phyloP scores from a whole-genome alignment of 2,329 filamentous ascomycete species.

The Pestalotiopsis sp. region DNA sequence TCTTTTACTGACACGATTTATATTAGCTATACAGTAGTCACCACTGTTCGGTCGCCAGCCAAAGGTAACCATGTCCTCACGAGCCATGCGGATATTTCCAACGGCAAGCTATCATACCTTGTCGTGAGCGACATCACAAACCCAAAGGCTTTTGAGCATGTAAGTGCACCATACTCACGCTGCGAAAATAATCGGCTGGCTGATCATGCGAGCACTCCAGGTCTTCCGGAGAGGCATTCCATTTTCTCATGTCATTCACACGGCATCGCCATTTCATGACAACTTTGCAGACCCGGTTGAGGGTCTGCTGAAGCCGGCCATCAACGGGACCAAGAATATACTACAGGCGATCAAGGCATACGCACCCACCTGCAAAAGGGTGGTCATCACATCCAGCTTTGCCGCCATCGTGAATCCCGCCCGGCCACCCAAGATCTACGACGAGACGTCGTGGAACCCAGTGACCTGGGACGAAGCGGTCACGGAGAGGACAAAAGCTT shows the following conservation, averaged over 20 bases:
- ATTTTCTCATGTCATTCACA: neutral
- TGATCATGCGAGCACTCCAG: neutral
- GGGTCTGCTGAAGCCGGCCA: neutral
- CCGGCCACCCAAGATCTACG: neutral
- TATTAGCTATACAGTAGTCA: conserved; percentile 1
- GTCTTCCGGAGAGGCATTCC: neutral
- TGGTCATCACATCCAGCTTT: neutral
- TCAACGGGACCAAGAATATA: neutral
- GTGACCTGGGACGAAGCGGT: neutral
- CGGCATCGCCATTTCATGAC: conserved; percentile 1
- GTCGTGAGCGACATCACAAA: neutral
- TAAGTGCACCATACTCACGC: neutral
- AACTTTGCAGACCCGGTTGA: neutral
- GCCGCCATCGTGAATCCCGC: neutral
- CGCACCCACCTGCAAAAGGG: neutral
- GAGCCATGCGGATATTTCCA: neutral
- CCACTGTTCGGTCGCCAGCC: neutral
- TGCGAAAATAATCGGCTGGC: neutral
- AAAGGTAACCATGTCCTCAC: neutral
- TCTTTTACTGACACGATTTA: neutral
- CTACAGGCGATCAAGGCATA: conserved; percentile 1
- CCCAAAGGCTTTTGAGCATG: neutral
- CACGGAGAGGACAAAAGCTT: neutral
- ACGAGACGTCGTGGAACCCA: conserved; percentile 5
- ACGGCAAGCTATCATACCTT: neutral